Evolutionary conservation across 2,329 filamentous ascomycete genomes (phyloP), one percentile per base, ranked within the genome.

Genomic region (Aspergillus fructus): DNA sequence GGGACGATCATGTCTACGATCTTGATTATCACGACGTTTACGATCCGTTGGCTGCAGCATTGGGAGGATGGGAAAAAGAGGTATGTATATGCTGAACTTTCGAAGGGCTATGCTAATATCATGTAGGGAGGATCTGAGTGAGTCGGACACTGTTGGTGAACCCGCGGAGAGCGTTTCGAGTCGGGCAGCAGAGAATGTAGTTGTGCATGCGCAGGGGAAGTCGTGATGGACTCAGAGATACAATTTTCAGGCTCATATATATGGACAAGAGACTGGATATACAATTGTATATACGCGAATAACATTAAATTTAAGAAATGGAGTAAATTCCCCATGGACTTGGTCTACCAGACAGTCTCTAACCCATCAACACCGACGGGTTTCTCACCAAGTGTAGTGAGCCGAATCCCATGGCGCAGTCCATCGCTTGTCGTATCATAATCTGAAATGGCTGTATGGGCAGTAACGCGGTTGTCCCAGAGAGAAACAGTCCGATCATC

Each of bases 1-100:
- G 79, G 81, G 61, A 72, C 82, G 5, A 75, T 78, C 5, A 66
- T 87, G 37, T 77, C 80, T 0, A 66, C 78, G 0, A 71, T 72
- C 1, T 64, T 88, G 51, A 85, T 87, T 42, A 69, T 65, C 0
- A 82, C 76, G 7, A 72, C 84, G 15, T n/a, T 50, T 17, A 9
- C 11, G n/a, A 52, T 53, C 0, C 27, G 49, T 33, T n/a, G 11
- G 11, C 21, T 62, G 46, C 48, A 64, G 17, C 7, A 30, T n/a
- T 41, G 54, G 39, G 62, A 64, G 50, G 30, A 47, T 30, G 24
- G 5, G 21, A 23, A 39, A 30, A 62, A 23, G 53, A 55, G 41
- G 50, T 46, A 39, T 53, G 49, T 43, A 19, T 52, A 3, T 5
- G 27, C 6, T 13, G n/a, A 21, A 30, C 1, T 17, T 2, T 15